Conservation (phyloP, 345 rosid genomes). For the Camelina sativa region DNA sequence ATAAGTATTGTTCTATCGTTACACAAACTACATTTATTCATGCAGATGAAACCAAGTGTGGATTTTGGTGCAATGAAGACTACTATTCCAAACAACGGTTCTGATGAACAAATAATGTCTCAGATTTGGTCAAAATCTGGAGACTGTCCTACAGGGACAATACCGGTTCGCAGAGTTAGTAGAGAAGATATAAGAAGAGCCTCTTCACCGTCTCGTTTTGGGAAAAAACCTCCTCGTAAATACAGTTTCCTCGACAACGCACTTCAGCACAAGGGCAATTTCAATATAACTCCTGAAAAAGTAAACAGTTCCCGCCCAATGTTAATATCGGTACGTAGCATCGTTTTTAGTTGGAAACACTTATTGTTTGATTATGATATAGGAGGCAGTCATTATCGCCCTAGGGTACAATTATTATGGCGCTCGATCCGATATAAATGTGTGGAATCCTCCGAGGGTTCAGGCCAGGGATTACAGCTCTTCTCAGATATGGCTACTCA, state of each 20-base stretch:
- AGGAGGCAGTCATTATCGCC: slow-evolving; percentile 47
- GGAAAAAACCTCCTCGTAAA: slow-evolving; percentile 38
- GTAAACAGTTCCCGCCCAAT: background rate
- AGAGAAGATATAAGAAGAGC: slow-evolving; percentile 48
- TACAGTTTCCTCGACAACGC: slow-evolving; percentile 21
- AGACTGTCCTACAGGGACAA: slow-evolving; percentile 53
- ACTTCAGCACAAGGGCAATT: slow-evolving; percentile 15
- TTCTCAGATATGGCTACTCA: slow-evolving; percentile 55
- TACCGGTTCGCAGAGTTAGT: slow-evolving; percentile 55
- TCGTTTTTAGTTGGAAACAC: background rate
- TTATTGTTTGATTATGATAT: slow-evolving; percentile 24
- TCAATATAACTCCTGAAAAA: background rate
- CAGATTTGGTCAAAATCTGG: slow-evolving; percentile 60
- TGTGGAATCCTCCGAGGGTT: slow-evolving; percentile 58
- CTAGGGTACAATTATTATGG: slow-evolving; percentile 50
- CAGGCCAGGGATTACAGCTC: slow-evolving; percentile 41
- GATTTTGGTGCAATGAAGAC: slow-evolving; percentile 3
- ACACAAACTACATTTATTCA: background rate
- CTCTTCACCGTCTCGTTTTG: slow-evolving; percentile 40
- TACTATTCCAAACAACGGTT: slow-evolving; percentile 1
- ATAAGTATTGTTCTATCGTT: background rate
- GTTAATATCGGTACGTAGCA: slow-evolving; percentile 46
- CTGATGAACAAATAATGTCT: slow-evolving; percentile 20
- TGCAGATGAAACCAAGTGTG: slow-evolving; percentile 55
- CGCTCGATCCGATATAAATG: slow-evolving; percentile 52